Conservation (phyloP, 768 basidiomycete genomes). For the Tricholoma sp. region DNA sequence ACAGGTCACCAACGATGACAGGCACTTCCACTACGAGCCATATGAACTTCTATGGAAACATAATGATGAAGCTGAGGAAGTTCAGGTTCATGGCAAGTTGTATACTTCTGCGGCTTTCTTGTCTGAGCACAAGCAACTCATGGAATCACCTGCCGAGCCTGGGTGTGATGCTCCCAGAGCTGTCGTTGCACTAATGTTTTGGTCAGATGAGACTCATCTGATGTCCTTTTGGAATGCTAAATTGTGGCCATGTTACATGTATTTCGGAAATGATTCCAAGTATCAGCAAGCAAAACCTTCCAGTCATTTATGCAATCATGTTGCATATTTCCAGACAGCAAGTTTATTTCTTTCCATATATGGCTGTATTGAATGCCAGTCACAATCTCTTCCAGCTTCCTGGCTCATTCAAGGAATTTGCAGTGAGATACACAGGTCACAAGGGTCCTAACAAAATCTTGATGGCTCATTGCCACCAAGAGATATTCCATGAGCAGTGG, state of each 20-base stretch:
- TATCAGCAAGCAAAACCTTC: no score
- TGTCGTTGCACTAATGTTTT: no score
- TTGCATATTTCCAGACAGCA: no score
- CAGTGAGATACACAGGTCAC: not conserved
- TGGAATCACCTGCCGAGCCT: not conserved
- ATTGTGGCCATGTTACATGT: not conserved
- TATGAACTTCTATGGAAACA: conserved; percentile 15
- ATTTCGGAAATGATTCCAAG: no score
- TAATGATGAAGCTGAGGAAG: no score
- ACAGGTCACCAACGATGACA: not conserved
- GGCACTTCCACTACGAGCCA: conserved; percentile 15
- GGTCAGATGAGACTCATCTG: no score
- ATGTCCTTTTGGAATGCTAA: no score
- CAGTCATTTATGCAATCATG: no score
- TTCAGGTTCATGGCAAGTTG: conserved; percentile 12
- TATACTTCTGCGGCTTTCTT: conserved; percentile 15
- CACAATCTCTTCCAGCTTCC: not conserved
- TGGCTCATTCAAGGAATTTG: conserved; percentile 16
- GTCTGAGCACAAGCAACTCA: conserved; percentile 6
- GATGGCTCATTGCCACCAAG: conserved; percentile 1
- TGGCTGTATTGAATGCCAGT: no score
- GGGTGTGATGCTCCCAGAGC: conserved; percentile 2
- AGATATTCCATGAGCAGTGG: conserved; percentile 1
- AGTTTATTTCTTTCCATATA: no score
- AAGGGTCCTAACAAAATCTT: not conserved